Percentiles rank a stretch among this genome's conserved stretches.
Evolutionary conservation across 192 early-diverging fungal species (phyloP).

Genomic region (Kickxella alabastrina): DNA sequence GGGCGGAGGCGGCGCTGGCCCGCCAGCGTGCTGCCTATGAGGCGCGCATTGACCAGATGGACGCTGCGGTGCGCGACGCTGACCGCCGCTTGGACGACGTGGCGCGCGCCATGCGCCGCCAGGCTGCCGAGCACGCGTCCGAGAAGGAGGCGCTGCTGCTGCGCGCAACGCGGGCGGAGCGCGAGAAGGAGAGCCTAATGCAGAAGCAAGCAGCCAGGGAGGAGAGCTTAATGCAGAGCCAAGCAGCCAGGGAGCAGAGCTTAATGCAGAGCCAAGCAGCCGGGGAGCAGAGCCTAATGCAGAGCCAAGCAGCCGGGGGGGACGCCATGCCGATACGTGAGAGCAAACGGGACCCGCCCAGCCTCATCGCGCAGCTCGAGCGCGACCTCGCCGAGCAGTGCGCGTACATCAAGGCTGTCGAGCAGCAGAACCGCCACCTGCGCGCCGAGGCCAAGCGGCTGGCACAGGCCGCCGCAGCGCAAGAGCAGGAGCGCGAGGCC

Average conservation of each 20-base stretch:
- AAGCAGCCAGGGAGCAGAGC: neutral
- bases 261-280: conserved; percentile 1
- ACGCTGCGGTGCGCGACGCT: conserved; percentile 2
- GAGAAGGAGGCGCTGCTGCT: conserved; percentile 8
- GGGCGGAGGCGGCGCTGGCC: conserved; percentile 53
- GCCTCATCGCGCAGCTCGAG: conserved; percentile 34
- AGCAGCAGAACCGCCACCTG: conserved; percentile 57
- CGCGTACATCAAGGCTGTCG: conserved; percentile 45
- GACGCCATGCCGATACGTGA: conserved; percentile 6
- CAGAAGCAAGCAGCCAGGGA: neutral
- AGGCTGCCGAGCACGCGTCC: conserved; percentile 11
- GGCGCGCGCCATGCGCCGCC: neutral
- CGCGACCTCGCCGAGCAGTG: conserved; percentile 56
- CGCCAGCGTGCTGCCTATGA: conserved; percentile 33
- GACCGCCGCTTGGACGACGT: conserved; percentile 13
- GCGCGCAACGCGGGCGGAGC: conserved; percentile 25
- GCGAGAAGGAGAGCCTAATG: conserved; percentile 12
- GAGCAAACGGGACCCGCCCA: too few relatives aligned
- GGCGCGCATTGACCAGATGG: conserved; percentile 26
- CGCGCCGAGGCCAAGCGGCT: conserved; percentile 47
- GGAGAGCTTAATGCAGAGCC: neutral
- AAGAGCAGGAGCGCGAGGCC: conserved; percentile 50
- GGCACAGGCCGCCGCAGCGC: conserved; percentile 43
- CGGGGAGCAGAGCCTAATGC: conserved; percentile 13
- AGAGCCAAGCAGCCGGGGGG: neutral